Base-by-base conservation (phyloP, 352 stramenopile species). In the Globisporangium cederbergense region DNA sequence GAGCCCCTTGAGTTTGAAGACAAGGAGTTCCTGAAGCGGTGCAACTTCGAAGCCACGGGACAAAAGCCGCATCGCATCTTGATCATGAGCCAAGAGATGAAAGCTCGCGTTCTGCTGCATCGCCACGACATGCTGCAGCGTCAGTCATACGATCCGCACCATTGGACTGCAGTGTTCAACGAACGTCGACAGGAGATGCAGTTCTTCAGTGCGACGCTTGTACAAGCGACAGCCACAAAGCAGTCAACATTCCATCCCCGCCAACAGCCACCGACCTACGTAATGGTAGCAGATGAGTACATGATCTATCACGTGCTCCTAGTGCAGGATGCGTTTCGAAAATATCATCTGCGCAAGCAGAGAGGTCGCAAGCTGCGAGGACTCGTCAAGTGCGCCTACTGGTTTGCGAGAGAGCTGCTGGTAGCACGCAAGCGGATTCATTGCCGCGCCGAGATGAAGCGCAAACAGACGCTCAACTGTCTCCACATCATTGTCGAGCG, bases 1-100 rank as follows among this genome's bases (percentile, higher is more conserved):
- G 68, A 80, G 43, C 83, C 84, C 0, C 68, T 93, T 10, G 84
- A 90, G 57, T 91, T 83, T 46, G 84, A 93, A 73, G 58, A 73
- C 28, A 70, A 67, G 50, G 56, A 68, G 47, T 9, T 65, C 2
- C 45, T 57, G 32, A 62, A 68, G 63, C 60, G 58, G n/a, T 55
- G 50, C 18, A 55, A 61, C 52, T 67, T 71, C 43, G 65, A 81
- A 13, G 55, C 46, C 64, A 40, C 50, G 56, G 42, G 38, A 22
- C 38, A 60, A 38, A 46, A 40, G 5, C 62, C 60, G 13, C 74
- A 80, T 70, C 73, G 80, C 4, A 75, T 88, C 30, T 60, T 88
- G 40, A 22, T 89, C 8, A 74, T 86, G 63, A 71, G 13, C 1
- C 64, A 51, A 9, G 74, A 78, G 36, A 86, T 88, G 76, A 72